Evolutionary conservation across 768 basidiomycete genomes (phyloP), one percentile per base, ranked within the genome.

Genomic region (Butyriboletus loyo): DNA sequence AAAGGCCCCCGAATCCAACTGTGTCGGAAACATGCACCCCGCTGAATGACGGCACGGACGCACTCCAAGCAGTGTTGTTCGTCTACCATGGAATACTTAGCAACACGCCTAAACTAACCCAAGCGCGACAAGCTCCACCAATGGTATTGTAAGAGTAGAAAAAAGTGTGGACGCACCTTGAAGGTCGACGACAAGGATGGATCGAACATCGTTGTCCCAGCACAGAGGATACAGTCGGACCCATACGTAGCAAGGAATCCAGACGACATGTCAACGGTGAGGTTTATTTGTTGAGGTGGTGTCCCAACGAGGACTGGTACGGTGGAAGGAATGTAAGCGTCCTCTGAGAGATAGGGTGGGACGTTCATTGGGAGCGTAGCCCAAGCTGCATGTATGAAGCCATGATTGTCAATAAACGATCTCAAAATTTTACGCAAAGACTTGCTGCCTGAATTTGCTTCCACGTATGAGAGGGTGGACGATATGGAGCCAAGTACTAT

Each of bases 161-260:
- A n/a, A n/a, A n/a, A n/a, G n/a, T n/a, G n/a, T n/a, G 17, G 15
- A 48, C 66, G 17, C n/a, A 66, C 66, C 57, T 62, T 30, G 37
- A 57, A 67, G 7, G 62, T 57, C 19, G 66, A 59, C 2, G 66
- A 67, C 21, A 68, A 24, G 3, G 55, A 50, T 4, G 56, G 34
- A 42, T 67, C 58, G 36, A 67, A 67, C 15, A 57, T 30, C 21
- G 44, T 48, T 17, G 46, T 11, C 15, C 66, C 66, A 35, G 55
- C 49, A 25, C 66, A 68, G 43, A 69, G 56, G 15, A 69, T 44
- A 34, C 66, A 68, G 37, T 69, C 58, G 2, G 56, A 48, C 5
- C 39, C 41, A 39, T 62, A 67, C 11, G 61, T 53, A 11, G 44
- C 55, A 27, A 67, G 50, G 32, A 27, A 1, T 4, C 49, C 57